Base-by-base conservation (phyloP, 345 rosid species). In the Pistacia integerrima region DNA sequence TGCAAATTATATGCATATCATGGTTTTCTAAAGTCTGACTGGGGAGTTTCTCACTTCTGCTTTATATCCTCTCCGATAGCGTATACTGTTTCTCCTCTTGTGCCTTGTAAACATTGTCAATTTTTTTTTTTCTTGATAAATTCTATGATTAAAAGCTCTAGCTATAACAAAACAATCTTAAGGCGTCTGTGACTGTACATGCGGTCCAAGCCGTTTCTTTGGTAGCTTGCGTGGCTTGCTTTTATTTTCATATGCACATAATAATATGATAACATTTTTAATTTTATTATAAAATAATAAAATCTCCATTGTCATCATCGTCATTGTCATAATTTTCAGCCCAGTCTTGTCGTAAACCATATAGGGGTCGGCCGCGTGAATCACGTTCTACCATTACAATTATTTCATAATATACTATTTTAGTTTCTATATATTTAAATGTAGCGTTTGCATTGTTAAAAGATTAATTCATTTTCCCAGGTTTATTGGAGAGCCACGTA, bases 341-440 rank as follows among this genome's bases (percentile, higher is more conserved):
- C 17, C 33, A 8, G 25, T 4, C 20, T 64, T 25, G 64, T 64
- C 76, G 36, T 58, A 8, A 30, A 65, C 16, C 46, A 0, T 2
- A 3, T 8, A 20, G 51, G 51, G 73, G 83, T 76, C 85, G 79
- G 81, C 81, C 41, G 61, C 82, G 64, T 75, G 84, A 86, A 70
- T 79, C 84, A 74, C 82, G 80, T 81, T 78, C 80, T n/a, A 12
- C 79, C 79, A 49, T 74, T 65, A 48, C 48, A 52, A 56, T 36
- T 16, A 30, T 30, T 30, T 30, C 33, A 30, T 30, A 30, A 30
- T 30, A 25, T 38, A 20, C 38, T n/a, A 8, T 38, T 11, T 22
- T 58, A 2, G 0, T 33, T n/a, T 36, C 55, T 35, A n/a, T 70
- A n/a, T 35, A 64, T 30, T 28, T 3, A 12, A 33, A 70, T 56